Evolutionary conservation across 805 yeast species (phyloP).

Genomic region (Lachancea sp.): DNA sequence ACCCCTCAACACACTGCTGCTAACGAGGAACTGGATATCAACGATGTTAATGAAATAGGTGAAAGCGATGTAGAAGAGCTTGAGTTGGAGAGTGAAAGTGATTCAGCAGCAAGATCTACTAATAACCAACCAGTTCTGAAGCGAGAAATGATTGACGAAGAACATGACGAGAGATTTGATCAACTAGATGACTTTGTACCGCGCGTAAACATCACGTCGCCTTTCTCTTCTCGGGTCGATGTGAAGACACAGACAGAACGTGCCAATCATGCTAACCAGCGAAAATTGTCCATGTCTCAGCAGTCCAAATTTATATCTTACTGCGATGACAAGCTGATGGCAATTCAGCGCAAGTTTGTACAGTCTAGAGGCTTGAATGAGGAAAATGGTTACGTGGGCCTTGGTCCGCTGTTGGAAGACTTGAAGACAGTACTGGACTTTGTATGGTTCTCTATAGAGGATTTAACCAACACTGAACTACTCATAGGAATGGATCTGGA

Average conservation of each 20-base stretch:
- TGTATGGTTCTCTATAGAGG: slow-evolving; percentile 55
- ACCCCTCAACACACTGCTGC: slow-evolving; percentile 30
- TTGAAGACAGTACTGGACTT: slow-evolving; percentile 45
- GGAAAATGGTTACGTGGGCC: slow-evolving; percentile 26
- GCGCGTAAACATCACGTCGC: slow-evolving; percentile 25
- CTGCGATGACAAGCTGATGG: slow-evolving; percentile 48
- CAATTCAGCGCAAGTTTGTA: slow-evolving; percentile 48
- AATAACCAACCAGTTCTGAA: not conserved
- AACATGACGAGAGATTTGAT: slow-evolving; percentile 16
- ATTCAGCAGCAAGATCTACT: not conserved
- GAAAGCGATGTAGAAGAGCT: slow-evolving; percentile 26
- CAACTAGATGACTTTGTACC: slow-evolving; percentile 30
- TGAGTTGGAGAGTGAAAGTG: slow-evolving; percentile 15
- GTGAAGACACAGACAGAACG: not conserved
- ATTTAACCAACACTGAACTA: slow-evolving; percentile 27
- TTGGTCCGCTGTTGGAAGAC: slow-evolving; percentile 38
- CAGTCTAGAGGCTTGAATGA: slow-evolving; percentile 37
- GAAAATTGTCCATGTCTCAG: slow-evolving; percentile 41
- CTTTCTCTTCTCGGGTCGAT: slow-evolving; percentile 25
- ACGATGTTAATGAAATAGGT: slow-evolving; percentile 23
- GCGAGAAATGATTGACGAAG: slow-evolving; percentile 5
- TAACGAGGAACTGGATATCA: slow-evolving; percentile 21
- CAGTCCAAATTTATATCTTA: slow-evolving; percentile 50
- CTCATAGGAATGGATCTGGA: slow-evolving; percentile 14
- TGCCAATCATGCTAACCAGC: slow-evolving; percentile 7